Conservation (phyloP, 495 filamentous ascomycete species). For the Annulohypoxylon bovei region DNA sequence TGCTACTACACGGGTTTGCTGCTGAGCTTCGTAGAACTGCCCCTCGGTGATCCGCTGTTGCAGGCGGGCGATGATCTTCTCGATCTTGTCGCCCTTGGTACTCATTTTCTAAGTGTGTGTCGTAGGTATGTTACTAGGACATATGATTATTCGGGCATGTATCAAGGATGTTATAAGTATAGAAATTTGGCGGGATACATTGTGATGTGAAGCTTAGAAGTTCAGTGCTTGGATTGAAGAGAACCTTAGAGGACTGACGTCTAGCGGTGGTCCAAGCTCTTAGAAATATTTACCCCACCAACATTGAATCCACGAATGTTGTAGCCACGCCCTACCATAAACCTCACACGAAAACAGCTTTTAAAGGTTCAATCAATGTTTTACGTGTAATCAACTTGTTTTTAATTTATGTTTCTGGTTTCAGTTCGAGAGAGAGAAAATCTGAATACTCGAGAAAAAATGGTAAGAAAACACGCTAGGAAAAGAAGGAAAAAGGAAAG, state of each 20-base stretch:
- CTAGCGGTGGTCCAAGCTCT: slow-evolving; percentile 24
- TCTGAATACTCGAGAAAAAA: too few species aligned
- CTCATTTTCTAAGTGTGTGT: slow-evolving; percentile 41
- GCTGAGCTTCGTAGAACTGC: slow-evolving; percentile 95
- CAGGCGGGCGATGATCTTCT: slow-evolving; percentile 61
- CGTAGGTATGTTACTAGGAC: background rate
- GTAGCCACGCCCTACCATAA: background rate
- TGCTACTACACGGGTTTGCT: slow-evolving; percentile 93
- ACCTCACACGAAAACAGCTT: too few species aligned
- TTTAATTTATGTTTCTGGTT: too few species aligned
- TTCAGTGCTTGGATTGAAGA: slow-evolving; percentile 10
- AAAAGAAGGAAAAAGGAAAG: background rate
- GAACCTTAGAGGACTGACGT: background rate
- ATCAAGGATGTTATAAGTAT: background rate
- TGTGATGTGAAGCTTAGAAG: slow-evolving; percentile 1
- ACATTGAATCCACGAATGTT: background rate
- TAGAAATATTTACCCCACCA: slow-evolving; percentile 10
- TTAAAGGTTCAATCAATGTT: too few species aligned
- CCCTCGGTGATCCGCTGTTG: slow-evolving; percentile 85
- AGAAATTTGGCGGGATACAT: slow-evolving; percentile 15
- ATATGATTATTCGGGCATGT: background rate
- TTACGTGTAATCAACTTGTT: too few species aligned
- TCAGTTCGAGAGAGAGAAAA: too few species aligned
- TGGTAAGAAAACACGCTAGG: background rate
- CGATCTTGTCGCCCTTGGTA: slow-evolving; percentile 56